Conservation (phyloP, 768 basidiomycete species). For the Naematelia aurantialba region DNA sequence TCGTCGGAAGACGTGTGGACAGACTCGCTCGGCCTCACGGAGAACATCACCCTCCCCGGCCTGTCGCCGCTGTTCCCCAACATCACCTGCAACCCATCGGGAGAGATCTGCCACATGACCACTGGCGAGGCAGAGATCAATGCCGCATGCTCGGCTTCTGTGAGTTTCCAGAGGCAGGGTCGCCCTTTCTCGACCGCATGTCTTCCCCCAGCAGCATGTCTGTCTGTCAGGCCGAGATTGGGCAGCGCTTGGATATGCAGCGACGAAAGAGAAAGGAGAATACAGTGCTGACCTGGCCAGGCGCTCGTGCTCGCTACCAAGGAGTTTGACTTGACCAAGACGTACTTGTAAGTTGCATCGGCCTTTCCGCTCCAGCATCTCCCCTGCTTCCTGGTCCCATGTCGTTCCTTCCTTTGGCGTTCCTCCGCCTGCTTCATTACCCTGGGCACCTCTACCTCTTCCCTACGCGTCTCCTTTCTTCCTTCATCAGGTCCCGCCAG, state of each 20-base stretch:
- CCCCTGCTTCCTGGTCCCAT: no score
- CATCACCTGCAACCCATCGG: slow-evolving; percentile 50
- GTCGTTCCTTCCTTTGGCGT: no score
- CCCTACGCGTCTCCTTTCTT: no score
- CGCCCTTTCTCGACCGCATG: background rate
- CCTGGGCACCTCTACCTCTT: no score
- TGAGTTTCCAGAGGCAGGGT: no score
- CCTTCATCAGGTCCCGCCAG: background rate
- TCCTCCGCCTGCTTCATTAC: no score
- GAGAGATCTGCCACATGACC: slow-evolving; percentile 51
- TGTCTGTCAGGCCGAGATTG: background rate
- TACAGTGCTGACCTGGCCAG: background rate
- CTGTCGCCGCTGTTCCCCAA: slow-evolving; percentile 52
- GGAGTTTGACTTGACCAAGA: slow-evolving; percentile 52
- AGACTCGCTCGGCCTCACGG: slow-evolving; percentile 34
- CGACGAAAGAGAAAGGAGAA: background rate
- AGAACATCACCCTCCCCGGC: slow-evolving; percentile 52
- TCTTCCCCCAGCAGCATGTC: background rate
- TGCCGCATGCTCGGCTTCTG: slow-evolving; percentile 51
- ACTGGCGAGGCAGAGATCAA: slow-evolving; percentile 55
- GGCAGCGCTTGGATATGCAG: background rate
- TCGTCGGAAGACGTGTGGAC: slow-evolving; percentile 43
- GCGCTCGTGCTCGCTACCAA: slow-evolving; percentile 48
- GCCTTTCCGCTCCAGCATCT: no score
- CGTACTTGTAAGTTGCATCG: slow-evolving; percentile 51